These are phyloP conservation scores for Trichoderma koningiopsis DNA, from an alignment of 2,329 filamentous ascomycete genomes.

Conservation along the genomic window DNA sequence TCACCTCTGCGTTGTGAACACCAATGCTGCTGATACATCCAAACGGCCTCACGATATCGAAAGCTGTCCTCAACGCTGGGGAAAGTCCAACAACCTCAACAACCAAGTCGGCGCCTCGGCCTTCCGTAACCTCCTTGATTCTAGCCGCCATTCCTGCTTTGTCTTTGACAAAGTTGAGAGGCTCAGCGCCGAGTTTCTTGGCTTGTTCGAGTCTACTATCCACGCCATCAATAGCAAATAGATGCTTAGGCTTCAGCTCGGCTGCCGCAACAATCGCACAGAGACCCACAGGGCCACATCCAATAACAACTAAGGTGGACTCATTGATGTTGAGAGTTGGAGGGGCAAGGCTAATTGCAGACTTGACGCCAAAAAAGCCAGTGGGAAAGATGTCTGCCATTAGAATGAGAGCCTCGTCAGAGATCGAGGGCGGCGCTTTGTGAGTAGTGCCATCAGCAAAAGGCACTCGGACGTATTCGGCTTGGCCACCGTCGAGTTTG, in stretches of 20 bases:
- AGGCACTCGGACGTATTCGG: slow-evolving; percentile 80
- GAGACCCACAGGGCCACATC: slow-evolving; percentile 82
- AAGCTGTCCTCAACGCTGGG: slow-evolving; percentile 69
- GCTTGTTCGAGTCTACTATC: slow-evolving; percentile 74
- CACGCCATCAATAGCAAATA: slow-evolving; percentile 80
- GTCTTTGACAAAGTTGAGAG: slow-evolving; percentile 75
- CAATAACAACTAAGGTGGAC: slow-evolving; percentile 75
- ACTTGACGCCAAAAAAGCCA: slow-evolving; percentile 80
- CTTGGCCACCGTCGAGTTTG: slow-evolving; percentile 74
- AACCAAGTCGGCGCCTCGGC: slow-evolving; percentile 81
- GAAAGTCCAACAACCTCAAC: slow-evolving; percentile 76
- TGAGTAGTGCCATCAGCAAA: slow-evolving; percentile 79
- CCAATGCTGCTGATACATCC: slow-evolving; percentile 75
- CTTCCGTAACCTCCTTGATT: slow-evolving; percentile 74
- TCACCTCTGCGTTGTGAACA: slow-evolving; percentile 72
- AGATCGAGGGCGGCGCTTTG: slow-evolving; percentile 66
- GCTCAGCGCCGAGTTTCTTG: slow-evolving; percentile 73
- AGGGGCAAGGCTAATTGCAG: slow-evolving; percentile 67
- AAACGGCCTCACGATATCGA: slow-evolving; percentile 71
- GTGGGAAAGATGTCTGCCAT: slow-evolving; percentile 95
- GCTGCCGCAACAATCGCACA: slow-evolving; percentile 79
- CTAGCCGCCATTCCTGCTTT: slow-evolving; percentile 65
- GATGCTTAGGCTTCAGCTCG: slow-evolving; percentile 72
- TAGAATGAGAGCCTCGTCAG: slow-evolving; percentile 73
- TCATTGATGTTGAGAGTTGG: slow-evolving; percentile 40